phyloP scores from a whole-genome alignment of 2,329 filamentous ascomycete genomes.

The Monosporascus sp. region DNA sequence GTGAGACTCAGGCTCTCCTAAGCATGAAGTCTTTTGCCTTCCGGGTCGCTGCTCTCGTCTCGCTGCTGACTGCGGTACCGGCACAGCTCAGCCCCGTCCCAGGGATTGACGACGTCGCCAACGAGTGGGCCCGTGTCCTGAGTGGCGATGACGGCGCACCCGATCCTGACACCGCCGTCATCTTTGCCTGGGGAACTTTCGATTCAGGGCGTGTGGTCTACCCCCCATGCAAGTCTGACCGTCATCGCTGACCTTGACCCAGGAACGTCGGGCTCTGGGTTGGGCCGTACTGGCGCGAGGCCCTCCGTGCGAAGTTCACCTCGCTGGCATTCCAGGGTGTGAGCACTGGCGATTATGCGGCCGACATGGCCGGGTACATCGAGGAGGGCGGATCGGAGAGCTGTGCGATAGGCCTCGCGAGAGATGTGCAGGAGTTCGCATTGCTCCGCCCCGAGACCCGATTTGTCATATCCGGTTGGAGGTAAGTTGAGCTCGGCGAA shows the following conservation, averaged over 20 bases:
- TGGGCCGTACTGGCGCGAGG: constrained; percentile 11
- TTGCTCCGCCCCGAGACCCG: constrained; percentile 8
- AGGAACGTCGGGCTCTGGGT: constrained; percentile 15
- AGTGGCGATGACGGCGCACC: constrained; percentile 5
- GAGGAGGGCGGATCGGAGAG: constrained; percentile 11
- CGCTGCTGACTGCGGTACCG: not conserved
- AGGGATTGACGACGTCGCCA: not conserved
- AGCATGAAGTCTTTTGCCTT: not conserved
- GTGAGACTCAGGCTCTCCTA: not conserved
- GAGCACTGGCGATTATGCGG: constrained; percentile 9
- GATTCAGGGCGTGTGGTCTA: constrained; percentile 9
- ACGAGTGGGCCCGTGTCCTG: constrained; percentile 12
- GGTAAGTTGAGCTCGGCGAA: constrained; percentile 4
- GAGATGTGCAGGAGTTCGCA: constrained; percentile 8
- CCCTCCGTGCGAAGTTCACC: constrained; percentile 3
- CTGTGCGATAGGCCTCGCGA: constrained; percentile 9
- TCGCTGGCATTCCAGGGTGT: constrained; percentile 13
- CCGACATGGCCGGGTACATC: constrained; percentile 14
- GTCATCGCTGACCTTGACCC: constrained; percentile 1
- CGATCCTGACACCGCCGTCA: constrained; percentile 14
- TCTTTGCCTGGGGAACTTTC: constrained; percentile 16
- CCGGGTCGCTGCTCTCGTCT: not conserved
- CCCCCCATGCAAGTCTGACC: not conserved
- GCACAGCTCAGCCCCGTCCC: not conserved
- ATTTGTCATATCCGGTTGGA: constrained; percentile 15